Conservation (phyloP, 352 stramenopile genomes). For the Globisporangium canariense region DNA sequence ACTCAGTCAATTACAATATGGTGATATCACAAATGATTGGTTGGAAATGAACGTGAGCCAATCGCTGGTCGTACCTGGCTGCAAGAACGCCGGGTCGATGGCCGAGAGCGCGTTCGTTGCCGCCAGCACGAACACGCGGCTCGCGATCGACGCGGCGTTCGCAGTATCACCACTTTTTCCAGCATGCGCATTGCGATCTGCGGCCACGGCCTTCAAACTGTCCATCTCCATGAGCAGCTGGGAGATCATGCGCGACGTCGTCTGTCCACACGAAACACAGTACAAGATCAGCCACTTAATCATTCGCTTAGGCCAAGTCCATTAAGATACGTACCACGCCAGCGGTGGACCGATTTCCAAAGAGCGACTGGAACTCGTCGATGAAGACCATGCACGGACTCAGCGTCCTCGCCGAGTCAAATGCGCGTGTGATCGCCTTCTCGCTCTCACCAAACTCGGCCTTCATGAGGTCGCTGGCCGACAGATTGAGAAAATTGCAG, state of each 20-base stretch:
- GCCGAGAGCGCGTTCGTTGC: conserved; percentile 75
- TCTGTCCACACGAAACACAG: conserved; percentile 24
- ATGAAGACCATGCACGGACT: conserved; percentile 88
- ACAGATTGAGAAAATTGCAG: conserved; percentile 84
- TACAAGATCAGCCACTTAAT: neutral
- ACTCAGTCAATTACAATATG: neutral
- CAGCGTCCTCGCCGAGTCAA: conserved; percentile 64
- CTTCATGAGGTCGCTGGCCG: conserved; percentile 77
- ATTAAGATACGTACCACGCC: conserved; percentile 30
- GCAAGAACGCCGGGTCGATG: conserved; percentile 78
- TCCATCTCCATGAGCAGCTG: conserved; percentile 84
- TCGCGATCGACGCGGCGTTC: conserved; percentile 21
- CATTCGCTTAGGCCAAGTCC: too few relatives aligned
- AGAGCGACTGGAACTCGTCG: conserved; percentile 86
- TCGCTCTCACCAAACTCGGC: conserved; percentile 83
- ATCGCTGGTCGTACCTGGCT: conserved; percentile 42
- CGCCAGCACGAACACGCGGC: conserved; percentile 75
- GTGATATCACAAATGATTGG: neutral
- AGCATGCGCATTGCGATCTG: conserved; percentile 33
- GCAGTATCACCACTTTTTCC: neutral
- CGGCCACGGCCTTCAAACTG: conserved; percentile 48
- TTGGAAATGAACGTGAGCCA: conserved; percentile 1
- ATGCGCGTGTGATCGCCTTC: conserved; percentile 68
- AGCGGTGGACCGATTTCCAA: conserved; percentile 70
- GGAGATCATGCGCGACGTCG: conserved; percentile 82